Conservation (phyloP, 2,329 filamentous ascomycete species). For the Coniella vitis region DNA sequence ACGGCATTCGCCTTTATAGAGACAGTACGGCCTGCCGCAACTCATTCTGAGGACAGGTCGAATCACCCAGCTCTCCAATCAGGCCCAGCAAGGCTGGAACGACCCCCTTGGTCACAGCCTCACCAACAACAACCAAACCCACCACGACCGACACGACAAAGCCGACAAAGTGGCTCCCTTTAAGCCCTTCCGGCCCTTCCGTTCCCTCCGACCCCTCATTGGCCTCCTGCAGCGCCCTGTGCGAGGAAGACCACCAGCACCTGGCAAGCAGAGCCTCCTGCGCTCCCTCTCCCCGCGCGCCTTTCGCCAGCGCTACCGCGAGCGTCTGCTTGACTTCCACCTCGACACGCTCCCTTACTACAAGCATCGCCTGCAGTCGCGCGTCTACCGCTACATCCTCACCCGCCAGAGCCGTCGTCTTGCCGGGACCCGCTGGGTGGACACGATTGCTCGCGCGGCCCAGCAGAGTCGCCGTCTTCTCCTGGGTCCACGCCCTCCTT, state of each 20-base stretch:
- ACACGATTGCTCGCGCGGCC: conserved; percentile 28
- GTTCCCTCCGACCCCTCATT: conserved; percentile 29
- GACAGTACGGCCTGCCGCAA: too few relatives aligned
- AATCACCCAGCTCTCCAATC: too few relatives aligned
- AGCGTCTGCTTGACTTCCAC: conserved; percentile 62
- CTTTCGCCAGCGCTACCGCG: conserved; percentile 54
- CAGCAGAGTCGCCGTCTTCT: conserved; percentile 38
- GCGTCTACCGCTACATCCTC: conserved; percentile 69
- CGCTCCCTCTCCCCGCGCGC: conserved; percentile 63
- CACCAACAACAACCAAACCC: neutral
- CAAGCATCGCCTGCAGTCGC: conserved; percentile 65
- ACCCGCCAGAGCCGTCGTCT: conserved; percentile 51
- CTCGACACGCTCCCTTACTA: conserved; percentile 67
- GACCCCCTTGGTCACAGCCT: neutral
- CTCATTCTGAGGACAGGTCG: too few relatives aligned
- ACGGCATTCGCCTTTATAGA: too few relatives aligned
- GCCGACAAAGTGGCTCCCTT: conserved; percentile 38
- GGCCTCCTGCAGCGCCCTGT: conserved; percentile 24
- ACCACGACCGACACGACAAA: too few relatives aligned
- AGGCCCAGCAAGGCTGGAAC: too few relatives aligned
- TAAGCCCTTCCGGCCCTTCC: conserved; percentile 29
- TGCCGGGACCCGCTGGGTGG: conserved; percentile 40
- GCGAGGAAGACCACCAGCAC: conserved; percentile 20
- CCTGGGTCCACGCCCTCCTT: conserved; percentile 29
- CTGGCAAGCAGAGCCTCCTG: conserved; percentile 43